Conservation (phyloP, 129 eudicot species). For the Calendula officinalis region DNA sequence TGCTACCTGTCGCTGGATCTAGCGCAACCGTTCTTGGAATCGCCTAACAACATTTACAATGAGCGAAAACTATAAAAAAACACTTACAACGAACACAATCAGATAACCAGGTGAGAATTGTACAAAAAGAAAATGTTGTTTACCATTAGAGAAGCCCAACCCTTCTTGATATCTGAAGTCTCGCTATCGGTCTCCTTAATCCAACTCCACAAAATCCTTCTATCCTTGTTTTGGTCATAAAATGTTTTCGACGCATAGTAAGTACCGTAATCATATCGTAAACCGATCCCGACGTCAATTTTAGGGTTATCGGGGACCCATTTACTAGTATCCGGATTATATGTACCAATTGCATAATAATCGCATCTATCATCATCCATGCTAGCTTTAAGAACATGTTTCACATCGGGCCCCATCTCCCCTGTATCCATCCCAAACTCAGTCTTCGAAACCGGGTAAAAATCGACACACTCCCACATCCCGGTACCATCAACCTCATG, state of each 20-base stretch:
- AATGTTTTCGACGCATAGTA: constrained; percentile 88
- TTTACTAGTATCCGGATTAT: constrained; percentile 33
- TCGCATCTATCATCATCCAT: constrained; percentile 74
- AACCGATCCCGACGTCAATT: constrained; percentile 68
- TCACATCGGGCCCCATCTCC: constrained; percentile 42
- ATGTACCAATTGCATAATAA: constrained; percentile 68
- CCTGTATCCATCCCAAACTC: constrained; percentile 62
- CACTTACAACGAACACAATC: neutral
- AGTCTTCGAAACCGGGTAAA: constrained; percentile 58
- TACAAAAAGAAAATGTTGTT: neutral
- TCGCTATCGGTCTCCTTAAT: constrained; percentile 67
- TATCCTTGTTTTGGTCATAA: constrained; percentile 60
- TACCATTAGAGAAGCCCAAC: constrained; percentile 89
- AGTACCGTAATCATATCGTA: constrained; percentile 75
- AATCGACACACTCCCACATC: constrained; percentile 93
- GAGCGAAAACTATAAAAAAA: neutral
- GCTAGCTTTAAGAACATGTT: constrained; percentile 76
- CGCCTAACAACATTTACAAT: constrained; percentile 35
- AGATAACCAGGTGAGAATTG: neutral
- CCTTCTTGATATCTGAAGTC: constrained; percentile 53
- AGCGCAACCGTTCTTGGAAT: constrained; percentile 74
- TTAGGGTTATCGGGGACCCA: constrained; percentile 70
- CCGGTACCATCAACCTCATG: constrained; percentile 71
- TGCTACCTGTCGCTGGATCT: constrained; percentile 64
- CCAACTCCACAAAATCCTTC: constrained; percentile 88